Evolutionary conservation across 208 protist species (phyloP).

Genomic region (Leishmania amazonensis): DNA sequence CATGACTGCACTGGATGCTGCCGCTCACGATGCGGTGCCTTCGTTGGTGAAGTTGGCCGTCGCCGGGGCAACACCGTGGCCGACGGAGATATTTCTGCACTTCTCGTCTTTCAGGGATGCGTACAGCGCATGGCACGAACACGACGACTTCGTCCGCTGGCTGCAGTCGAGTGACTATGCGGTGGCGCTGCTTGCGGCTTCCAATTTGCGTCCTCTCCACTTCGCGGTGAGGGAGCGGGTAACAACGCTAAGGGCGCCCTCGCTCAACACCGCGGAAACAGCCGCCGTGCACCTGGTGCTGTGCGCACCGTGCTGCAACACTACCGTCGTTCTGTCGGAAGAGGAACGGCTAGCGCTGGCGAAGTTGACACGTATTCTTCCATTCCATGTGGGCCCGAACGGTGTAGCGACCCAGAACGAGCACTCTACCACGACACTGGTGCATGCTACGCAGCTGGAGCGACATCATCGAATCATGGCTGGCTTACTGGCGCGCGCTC

Average conservation of each 20-base stretch:
- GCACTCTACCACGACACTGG: not conserved
- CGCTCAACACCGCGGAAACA: not conserved
- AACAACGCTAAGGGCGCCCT: too few species aligned
- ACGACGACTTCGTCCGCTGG: constrained; percentile 24
- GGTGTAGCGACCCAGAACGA: not conserved
- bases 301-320: constrained; percentile 32
- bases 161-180: constrained; percentile 36
- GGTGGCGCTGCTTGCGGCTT: constrained; percentile 38
- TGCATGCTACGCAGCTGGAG: constrained; percentile 5
- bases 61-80: not conserved
- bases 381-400: constrained; percentile 5
- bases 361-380: constrained; percentile 14
- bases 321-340: constrained; percentile 3
- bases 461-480: constrained; percentile 11
- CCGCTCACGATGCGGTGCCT: not conserved
- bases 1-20: not conserved
- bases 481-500: constrained; percentile 20
- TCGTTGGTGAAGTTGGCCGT: too few species aligned
- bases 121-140: constrained; percentile 27
- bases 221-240: not conserved
- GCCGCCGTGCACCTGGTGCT: constrained; percentile 21
- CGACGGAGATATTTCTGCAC: constrained; percentile 6
- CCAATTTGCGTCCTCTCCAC: constrained; percentile 39
- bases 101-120: constrained; percentile 20
- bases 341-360: constrained; percentile 31